Percentiles rank a stretch among this genome's conserved stretches.
Evolutionary conservation across 257 asterid species (phyloP).

Genomic region (Knoxia roxburghii): DNA sequence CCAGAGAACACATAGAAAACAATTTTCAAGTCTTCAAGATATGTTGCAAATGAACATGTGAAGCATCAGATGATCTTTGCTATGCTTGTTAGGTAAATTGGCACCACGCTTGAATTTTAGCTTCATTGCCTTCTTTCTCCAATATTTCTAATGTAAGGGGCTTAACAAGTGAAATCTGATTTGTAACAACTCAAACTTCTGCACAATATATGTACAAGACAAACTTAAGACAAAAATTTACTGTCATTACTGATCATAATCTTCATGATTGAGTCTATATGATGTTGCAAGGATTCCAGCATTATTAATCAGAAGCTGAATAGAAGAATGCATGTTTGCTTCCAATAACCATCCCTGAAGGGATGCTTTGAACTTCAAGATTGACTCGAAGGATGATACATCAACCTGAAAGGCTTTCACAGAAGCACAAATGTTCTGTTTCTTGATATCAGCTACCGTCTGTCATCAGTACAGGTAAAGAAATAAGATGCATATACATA

Average conservation of each 20-base stretch:
- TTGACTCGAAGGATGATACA: slow-evolving; percentile 62
- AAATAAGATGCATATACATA: background rate
- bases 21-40: background rate
- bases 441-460: slow-evolving; percentile 46
- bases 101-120: background rate
- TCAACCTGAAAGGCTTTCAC: slow-evolving; percentile 69
- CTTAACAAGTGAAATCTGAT: background rate
- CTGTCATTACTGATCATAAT: slow-evolving; percentile 60
- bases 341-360: slow-evolving; percentile 75
- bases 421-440: slow-evolving; percentile 42
- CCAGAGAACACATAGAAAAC: background rate
- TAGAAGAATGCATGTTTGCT: slow-evolving; percentile 61
- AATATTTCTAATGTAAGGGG: background rate
- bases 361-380: slow-evolving; percentile 56
- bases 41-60: background rate
- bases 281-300: slow-evolving; percentile 89
- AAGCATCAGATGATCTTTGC: background rate
- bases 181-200: background rate
- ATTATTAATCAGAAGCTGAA: slow-evolving; percentile 83
- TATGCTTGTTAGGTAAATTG: background rate
- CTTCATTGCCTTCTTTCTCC: background rate
- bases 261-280: slow-evolving; percentile 55
- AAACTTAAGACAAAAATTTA: slow-evolving; percentile 3
- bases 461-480: slow-evolving; percentile 25
- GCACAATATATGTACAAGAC: background rate